Percentiles rank a stretch among this genome's conserved stretches.
Conservation (phyloP, 75 land plant genomes). For the Cunninghamia lanceolata region DNA sequence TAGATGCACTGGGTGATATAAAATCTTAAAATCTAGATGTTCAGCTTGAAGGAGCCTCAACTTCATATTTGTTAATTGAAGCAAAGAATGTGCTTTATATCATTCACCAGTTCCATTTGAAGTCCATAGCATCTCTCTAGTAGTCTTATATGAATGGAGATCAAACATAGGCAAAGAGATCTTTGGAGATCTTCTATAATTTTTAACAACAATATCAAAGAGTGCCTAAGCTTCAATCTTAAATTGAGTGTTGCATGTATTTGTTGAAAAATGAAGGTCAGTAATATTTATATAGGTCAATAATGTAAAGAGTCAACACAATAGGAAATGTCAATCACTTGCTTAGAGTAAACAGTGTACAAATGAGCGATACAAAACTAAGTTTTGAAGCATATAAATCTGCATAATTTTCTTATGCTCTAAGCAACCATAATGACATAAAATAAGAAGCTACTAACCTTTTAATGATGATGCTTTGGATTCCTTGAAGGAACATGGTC, state of each 20-base stretch:
- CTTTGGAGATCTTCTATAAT: constrained; percentile 17
- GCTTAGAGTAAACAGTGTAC: not conserved
- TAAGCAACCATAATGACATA: not conserved
- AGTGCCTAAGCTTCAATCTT: not conserved
- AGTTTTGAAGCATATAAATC: not conserved
- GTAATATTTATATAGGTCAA: not conserved
- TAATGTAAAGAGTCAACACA: not conserved
- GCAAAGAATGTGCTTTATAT: constrained; percentile 40
- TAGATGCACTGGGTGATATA: constrained; percentile 14
- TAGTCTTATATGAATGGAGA: constrained; percentile 75
- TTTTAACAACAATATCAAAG: not conserved
- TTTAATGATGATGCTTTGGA: constrained; percentile 17
- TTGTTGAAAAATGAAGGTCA: not conserved
- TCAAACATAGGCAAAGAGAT: constrained; percentile 65
- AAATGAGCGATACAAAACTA: not conserved
- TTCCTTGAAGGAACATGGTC: not conserved
- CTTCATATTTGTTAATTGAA: constrained; percentile 61
- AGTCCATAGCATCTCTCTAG: constrained; percentile 58
- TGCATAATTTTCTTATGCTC: not conserved
- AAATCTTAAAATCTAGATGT: constrained; percentile 77
- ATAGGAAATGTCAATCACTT: not conserved
- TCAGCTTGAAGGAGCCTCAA: constrained; percentile 48
- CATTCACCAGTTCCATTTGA: constrained; percentile 36
- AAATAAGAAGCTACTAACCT: constrained; percentile 18
- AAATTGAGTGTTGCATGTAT: not conserved